phyloP scores from a whole-genome alignment of 2,329 filamentous ascomycete species.

The Stagonosporopsis tanaceti region DNA sequence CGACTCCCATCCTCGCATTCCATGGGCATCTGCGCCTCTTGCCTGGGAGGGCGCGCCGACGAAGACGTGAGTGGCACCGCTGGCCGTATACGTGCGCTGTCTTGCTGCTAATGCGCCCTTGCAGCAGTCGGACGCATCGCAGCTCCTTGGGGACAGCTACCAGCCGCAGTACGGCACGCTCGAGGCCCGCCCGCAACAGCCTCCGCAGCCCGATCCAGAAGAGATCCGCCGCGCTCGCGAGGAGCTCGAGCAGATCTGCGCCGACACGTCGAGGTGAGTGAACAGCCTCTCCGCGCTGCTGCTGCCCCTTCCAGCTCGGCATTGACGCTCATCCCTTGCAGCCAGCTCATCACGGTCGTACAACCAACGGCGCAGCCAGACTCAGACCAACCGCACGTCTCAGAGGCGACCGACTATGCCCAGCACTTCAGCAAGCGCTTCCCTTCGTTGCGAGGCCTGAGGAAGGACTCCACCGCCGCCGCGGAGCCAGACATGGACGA shows the following conservation, averaged over 20 bases:
- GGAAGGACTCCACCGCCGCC: conserved; percentile 30
- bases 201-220: conserved; percentile 57
- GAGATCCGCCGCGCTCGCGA: conserved; percentile 58
- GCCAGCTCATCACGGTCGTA: conserved; percentile 60
- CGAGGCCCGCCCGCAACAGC: conserved; percentile 30
- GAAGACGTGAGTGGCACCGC: conserved; percentile 50
- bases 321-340: conserved; percentile 43
- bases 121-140: conserved; percentile 56
- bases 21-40: conserved; percentile 60
- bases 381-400: conserved; percentile 27
- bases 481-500: conserved; percentile 44
- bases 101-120: conserved; percentile 38
- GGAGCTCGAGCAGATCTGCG: conserved; percentile 58
- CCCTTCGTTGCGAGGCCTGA: conserved; percentile 34
- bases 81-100: conserved; percentile 8
- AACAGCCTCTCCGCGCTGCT: neutral
- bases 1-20: conserved; percentile 30
- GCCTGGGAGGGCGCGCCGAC: conserved; percentile 56
- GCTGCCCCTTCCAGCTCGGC: conserved; percentile 1
- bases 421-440: conserved; percentile 55
- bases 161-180: conserved; percentile 56
- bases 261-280: conserved; percentile 57
- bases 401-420: conserved; percentile 51
- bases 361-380: conserved; percentile 53
- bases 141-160: conserved; percentile 54